Base-by-base conservation (phyloP, 441 rosid genomes). In the Populus tomentosa region DNA sequence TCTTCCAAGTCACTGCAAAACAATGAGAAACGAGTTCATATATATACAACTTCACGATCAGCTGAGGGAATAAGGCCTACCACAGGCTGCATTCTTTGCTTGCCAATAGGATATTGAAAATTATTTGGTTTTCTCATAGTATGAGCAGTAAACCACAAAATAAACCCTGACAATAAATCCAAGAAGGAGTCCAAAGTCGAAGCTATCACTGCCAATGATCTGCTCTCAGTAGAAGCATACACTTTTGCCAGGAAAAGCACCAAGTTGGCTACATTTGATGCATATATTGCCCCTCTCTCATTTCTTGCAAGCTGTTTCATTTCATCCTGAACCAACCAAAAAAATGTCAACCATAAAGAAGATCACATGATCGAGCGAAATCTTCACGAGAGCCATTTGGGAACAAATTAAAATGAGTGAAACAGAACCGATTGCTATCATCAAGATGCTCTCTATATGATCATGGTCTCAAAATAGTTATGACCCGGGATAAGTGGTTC, bases 81-180 rank as follows among this genome's bases (percentile, higher is more conserved):
- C 80, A 88, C 89, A 7, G 93, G 93, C 62, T 88, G 93, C 93
- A 90, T 90, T 70, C 93, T 79, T 62, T 86, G 84, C 84, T 90
- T 90, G 74, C 93, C 93, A 26, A 90, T 87, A 2, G 93, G 93
- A 69, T 90, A 90, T 2, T 70, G 75, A 42, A 83, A 79, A 0
- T 82, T 86, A 76, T 90, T 88, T 0, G 87, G 88, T 0, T 72
- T 80, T 72, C 85, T 80, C 91, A 90, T 90, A 2, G 90, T 83
- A 62, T 81, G 1, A 40, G 84, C 77, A 40, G 93, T 88, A 46
- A 86, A 90, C 93, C 93, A 90, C 40, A 89, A 75, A 42, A 90
- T 90, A 56, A 90, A 90, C 10, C 94, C 94, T 5, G 91, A 88
- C 68, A 90, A 79, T 21, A 90, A 87, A 75, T 90, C 94, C 80